phyloP scores from a whole-genome alignment of 2,329 filamentous ascomycete species.

The Clonostachys rhizophaga region DNA sequence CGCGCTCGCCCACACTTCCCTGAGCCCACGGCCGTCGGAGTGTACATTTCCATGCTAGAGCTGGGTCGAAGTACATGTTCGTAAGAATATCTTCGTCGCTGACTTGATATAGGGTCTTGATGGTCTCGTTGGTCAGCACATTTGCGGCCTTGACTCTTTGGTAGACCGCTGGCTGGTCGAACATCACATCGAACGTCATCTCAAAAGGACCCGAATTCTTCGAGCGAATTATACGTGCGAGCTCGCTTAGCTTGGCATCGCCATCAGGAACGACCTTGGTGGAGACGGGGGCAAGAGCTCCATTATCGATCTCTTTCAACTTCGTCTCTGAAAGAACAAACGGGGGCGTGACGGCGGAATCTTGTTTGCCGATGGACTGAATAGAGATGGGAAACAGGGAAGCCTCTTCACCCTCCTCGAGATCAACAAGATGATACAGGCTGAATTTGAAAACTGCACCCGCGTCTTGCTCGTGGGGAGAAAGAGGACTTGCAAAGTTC shows the following conservation, averaged over 20 bases:
- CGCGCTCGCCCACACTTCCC: constrained; percentile 26
- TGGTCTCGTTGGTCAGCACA: constrained; percentile 23
- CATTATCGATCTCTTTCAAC: not conserved
- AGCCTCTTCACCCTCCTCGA: constrained; percentile 12
- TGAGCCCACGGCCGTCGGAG: constrained; percentile 26
- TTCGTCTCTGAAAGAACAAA: not conserved
- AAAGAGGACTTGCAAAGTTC: constrained; percentile 31
- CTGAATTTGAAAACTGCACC: constrained; percentile 34
- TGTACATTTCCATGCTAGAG: constrained; percentile 37
- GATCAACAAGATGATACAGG: constrained; percentile 41
- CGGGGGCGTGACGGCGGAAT: not conserved
- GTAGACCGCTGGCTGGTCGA: constrained; percentile 26
- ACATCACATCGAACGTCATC: constrained; percentile 46
- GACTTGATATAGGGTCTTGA: constrained; percentile 23
- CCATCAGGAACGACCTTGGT: constrained; percentile 2
- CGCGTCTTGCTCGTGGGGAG: constrained; percentile 13
- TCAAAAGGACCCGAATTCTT: constrained; percentile 48
- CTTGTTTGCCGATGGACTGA: not conserved
- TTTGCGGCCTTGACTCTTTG: constrained; percentile 24
- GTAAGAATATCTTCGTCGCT: constrained; percentile 18
- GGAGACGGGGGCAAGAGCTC: not conserved
- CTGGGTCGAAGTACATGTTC: constrained; percentile 32
- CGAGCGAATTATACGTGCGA: constrained; percentile 35
- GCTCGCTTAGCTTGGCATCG: constrained; percentile 9
- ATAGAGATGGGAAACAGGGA: constrained; percentile 4